Evolutionary conservation across 164 flowering plant genomes (phyloP), one percentile per base, ranked within the genome.

Genomic region (Chimonanthus praecox): DNA sequence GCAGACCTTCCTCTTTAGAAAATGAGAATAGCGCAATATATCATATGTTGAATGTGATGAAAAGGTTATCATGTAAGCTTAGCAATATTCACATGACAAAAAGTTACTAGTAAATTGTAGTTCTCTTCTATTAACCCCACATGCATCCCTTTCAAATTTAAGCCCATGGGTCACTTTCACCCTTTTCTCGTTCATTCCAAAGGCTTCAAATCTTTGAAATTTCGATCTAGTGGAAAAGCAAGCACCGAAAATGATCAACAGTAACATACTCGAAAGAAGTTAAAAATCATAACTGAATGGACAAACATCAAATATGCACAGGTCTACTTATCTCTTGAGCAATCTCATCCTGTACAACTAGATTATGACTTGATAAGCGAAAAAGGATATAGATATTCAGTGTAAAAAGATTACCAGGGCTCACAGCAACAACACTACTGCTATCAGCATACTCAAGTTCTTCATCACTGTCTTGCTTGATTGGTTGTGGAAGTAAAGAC

Each of bases 361-460:
- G 9, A 67, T 21, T 65, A 72, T 60, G 44, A 68, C 44, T 18
- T 33, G 70, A 49, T 71, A 66, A 71, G 67, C 43, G 69, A 49
- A 18, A 3, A 0, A 67, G 7, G 8, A 4, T 43, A 5, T 3
- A 75, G 18, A 15, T 49, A 11, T n/a, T 65, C 47, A 51, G 71
- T 51, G 69, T 43, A 45, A 64, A 74, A 68, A 80, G 45, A 78
- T 71, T 85, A 91, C 96, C 76, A 75, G 85, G 70, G 77, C 51
- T 72, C 49, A 87, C 91, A 5, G 75, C 71, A 49, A 71, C 74
- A 20, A 84, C 94, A 81, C 85, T 83, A 75, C 81, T 85, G 77
- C 81, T 84, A 69, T 93, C 99, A 79, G 97, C 98, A 85, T 92
- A 95, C 78, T 93, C 99, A 77, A 95, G 88, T 83, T 95, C 99